Evolutionary conservation across 768 basidiomycete genomes (phyloP).

Genomic region (Agrocybe chaxingu): DNA sequence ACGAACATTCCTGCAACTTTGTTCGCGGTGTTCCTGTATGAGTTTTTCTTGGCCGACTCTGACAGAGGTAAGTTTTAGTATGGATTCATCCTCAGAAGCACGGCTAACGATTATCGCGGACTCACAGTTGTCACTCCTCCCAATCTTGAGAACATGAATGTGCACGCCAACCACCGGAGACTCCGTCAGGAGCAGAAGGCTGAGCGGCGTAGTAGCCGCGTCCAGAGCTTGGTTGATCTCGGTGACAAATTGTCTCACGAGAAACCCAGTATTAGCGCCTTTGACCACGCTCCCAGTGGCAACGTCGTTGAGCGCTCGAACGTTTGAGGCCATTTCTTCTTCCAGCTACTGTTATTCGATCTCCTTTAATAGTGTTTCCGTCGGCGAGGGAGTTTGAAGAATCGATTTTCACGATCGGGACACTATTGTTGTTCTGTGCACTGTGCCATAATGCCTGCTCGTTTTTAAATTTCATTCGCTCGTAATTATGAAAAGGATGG

Average conservation of each 20-base stretch:
- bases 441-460: no score
- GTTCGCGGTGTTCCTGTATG: constrained; percentile 51
- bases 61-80: constrained; percentile 44
- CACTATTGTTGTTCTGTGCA: no score
- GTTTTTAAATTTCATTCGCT: no score
- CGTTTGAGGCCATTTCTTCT: not conserved
- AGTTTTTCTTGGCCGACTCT: constrained; percentile 55
- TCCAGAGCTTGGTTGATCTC: constrained; percentile 14
- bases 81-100: not conserved
- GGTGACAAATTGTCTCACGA: constrained; percentile 13
- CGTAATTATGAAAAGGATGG: no score
- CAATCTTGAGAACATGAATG: constrained; percentile 18
- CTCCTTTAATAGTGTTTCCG: no score
- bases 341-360: no score
- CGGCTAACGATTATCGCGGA: not conserved
- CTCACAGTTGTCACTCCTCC: constrained; percentile 19
- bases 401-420: no score
- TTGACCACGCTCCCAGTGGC: constrained; percentile 10
- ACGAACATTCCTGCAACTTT: constrained; percentile 66
- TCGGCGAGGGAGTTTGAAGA: no score
- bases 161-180: constrained; percentile 20
- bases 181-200: constrained; percentile 8
- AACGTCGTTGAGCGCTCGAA: not conserved
- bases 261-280: constrained; percentile 14
- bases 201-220: constrained; percentile 12